Evolutionary conservation across 345 rosid species (phyloP).

Genomic region (Populus deltoides): DNA sequence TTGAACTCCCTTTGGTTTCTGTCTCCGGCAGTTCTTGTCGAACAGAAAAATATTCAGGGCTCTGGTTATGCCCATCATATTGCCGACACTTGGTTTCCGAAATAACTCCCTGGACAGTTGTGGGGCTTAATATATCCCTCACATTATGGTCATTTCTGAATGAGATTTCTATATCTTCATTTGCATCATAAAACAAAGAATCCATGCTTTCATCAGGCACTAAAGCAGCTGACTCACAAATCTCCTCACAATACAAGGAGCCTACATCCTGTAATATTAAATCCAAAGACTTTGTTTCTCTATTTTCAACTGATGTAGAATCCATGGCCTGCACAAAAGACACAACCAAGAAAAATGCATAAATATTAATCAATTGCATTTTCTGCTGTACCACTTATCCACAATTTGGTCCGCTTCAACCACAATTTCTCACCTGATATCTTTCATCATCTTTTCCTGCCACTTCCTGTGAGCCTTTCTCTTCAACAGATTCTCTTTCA

Average conservation of each 20-base stretch:
- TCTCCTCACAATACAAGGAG: constrained; percentile 38
- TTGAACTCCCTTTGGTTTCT: constrained; percentile 13
- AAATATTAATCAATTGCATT: not conserved
- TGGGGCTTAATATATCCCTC: constrained; percentile 3
- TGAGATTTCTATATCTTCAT: constrained; percentile 10
- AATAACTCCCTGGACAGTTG: constrained; percentile 21
- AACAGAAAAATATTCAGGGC: constrained; percentile 15
- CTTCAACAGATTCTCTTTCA: constrained; percentile 5
- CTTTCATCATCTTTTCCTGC: constrained; percentile 16
- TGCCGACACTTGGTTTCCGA: constrained; percentile 24
- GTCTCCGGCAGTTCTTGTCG: constrained; percentile 15
- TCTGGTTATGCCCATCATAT: constrained; percentile 18
- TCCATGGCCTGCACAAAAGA: constrained; percentile 23
- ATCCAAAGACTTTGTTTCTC: constrained; percentile 35
- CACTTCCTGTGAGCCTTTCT: constrained; percentile 12
- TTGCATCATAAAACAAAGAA: constrained; percentile 8
- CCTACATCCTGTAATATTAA: constrained; percentile 38
- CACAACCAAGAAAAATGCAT: not conserved
- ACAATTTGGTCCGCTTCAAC: not conserved
- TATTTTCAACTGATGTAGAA: constrained; percentile 26
- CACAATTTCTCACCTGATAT: constrained; percentile 23
- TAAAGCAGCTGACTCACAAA: constrained; percentile 31
- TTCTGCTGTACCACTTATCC: not conserved
- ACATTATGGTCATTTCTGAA: constrained; percentile 7
- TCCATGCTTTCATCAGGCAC: constrained; percentile 14